A percentile compares a stretch with the other conserved stretches of the same genome.
phyloP scores from a whole-genome alignment of 2,329 filamentous ascomycete species.

The Pochonia chlamydosporia region DNA sequence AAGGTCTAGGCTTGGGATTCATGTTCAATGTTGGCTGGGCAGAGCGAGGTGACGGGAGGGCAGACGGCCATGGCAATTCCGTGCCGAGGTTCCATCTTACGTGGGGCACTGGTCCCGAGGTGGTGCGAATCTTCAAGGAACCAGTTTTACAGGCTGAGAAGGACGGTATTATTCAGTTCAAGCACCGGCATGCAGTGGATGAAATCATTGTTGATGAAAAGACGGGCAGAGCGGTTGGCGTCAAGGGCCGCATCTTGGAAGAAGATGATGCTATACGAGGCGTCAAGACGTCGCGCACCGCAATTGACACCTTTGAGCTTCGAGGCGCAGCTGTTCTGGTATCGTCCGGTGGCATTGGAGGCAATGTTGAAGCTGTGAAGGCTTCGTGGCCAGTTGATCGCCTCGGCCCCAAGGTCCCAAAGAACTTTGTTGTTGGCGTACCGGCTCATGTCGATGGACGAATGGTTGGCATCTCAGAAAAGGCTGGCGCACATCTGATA shows the following conservation, averaged over 20 bases:
- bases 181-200: conserved; percentile 52
- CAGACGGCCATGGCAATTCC: conserved; percentile 55
- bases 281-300: conserved; percentile 42
- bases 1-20: conserved; percentile 46
- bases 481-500: conserved; percentile 47
- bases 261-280: conserved; percentile 45
- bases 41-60: conserved; percentile 50
- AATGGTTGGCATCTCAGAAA: conserved; percentile 52
- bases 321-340: conserved; percentile 47
- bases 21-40: conserved; percentile 54
- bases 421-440: conserved; percentile 53
- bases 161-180: conserved; percentile 48
- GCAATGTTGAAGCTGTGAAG: conserved; percentile 55
- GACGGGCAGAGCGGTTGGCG: conserved; percentile 45
- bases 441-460: conserved; percentile 60
- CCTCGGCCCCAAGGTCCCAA: conserved; percentile 49
- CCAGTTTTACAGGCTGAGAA: conserved; percentile 47
- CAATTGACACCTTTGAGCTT: conserved; percentile 47
- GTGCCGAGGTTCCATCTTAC: conserved; percentile 58
- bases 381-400: conserved; percentile 52
- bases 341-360: conserved; percentile 54
- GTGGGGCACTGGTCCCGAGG: conserved; percentile 56
- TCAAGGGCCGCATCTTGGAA: conserved; percentile 48
- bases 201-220: conserved; percentile 46
- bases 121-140: conserved; percentile 51